Percentiles rank a stretch among this genome's conserved stretches.
Conservation (phyloP, 495 filamentous ascomycete species). For the Cairneyella variabilis region DNA sequence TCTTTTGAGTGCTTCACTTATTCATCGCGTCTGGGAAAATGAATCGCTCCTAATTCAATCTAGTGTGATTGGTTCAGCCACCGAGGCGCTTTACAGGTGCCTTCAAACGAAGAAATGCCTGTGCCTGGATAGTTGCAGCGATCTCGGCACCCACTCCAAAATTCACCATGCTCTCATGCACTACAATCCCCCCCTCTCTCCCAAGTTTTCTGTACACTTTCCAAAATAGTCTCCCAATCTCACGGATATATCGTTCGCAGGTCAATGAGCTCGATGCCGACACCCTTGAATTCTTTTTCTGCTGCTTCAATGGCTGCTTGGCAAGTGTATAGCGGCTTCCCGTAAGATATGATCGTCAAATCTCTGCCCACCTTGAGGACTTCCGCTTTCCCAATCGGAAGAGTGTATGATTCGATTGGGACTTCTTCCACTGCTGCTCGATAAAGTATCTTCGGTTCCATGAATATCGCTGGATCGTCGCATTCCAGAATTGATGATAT, state of each 20-base stretch:
- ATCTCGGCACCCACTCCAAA: slow-evolving; percentile 73
- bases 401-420: slow-evolving; percentile 60
- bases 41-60: slow-evolving; percentile 64
- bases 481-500: slow-evolving; percentile 55
- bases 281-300: slow-evolving; percentile 57
- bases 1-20: too few species aligned
- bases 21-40: slow-evolving; percentile 67
- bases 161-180: slow-evolving; percentile 76
- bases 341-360: slow-evolving; percentile 68
- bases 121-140: slow-evolving; percentile 67
- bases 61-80: slow-evolving; percentile 68
- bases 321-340: slow-evolving; percentile 67
- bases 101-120: slow-evolving; percentile 60
- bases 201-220: slow-evolving; percentile 68
- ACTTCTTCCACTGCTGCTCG: slow-evolving; percentile 75
- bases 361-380: slow-evolving; percentile 64
- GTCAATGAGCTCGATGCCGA: slow-evolving; percentile 68
- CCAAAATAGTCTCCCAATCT: slow-evolving; percentile 63
- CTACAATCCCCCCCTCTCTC: slow-evolving; percentile 66
- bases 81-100: slow-evolving; percentile 72
- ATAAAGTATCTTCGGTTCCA: slow-evolving; percentile 77
- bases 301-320: slow-evolving; percentile 61
- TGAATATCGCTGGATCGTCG: slow-evolving; percentile 71
- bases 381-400: slow-evolving; percentile 67
- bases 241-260: slow-evolving; percentile 74